A percentile compares a stretch with the other conserved stretches of the same genome.
phyloP scores from a whole-genome alignment of 2,329 filamentous ascomycete genomes.

The Trichoderma breve region DNA sequence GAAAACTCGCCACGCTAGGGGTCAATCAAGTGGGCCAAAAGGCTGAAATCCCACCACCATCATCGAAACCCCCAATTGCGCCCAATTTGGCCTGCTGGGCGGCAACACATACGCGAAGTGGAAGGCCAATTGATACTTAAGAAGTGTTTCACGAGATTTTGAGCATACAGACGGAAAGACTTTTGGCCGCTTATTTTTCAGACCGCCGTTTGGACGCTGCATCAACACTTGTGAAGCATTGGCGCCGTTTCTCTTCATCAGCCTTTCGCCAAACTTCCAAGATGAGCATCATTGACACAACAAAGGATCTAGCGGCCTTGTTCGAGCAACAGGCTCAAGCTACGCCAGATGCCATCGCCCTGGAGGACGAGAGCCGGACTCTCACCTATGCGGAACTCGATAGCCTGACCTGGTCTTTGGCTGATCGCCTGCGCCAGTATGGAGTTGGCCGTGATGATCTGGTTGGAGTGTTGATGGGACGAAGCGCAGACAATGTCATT shows the following conservation, averaged over 20 bases:
- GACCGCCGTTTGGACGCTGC: neutral
- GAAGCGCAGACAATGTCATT: constrained; percentile 76
- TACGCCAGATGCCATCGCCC: constrained; percentile 66
- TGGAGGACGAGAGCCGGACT: constrained; percentile 66
- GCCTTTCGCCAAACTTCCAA: constrained; percentile 22
- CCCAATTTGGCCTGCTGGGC: constrained; percentile 1
- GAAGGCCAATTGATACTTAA: neutral
- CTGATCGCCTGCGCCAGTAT: constrained; percentile 60
- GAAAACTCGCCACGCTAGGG: neutral
- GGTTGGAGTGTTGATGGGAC: constrained; percentile 72
- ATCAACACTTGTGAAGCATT: neutral
- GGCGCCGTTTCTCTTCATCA: neutral
- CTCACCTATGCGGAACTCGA: constrained; percentile 75
- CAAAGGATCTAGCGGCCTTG: constrained; percentile 69
- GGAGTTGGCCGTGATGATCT: constrained; percentile 71
- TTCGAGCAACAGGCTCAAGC: constrained; percentile 66
- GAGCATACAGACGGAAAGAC: neutral
- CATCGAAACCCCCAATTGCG: neutral
- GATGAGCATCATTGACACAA: constrained; percentile 68
- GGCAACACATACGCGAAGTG: neutral
- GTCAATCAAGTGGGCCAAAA: constrained; percentile 2
- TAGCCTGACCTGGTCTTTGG: constrained; percentile 62
- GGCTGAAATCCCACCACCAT: neutral
- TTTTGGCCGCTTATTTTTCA: neutral
- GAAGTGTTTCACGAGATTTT: neutral